phyloP scores from a whole-genome alignment of 2,329 filamentous ascomycete genomes.

The Colletotrichum navitas region DNA sequence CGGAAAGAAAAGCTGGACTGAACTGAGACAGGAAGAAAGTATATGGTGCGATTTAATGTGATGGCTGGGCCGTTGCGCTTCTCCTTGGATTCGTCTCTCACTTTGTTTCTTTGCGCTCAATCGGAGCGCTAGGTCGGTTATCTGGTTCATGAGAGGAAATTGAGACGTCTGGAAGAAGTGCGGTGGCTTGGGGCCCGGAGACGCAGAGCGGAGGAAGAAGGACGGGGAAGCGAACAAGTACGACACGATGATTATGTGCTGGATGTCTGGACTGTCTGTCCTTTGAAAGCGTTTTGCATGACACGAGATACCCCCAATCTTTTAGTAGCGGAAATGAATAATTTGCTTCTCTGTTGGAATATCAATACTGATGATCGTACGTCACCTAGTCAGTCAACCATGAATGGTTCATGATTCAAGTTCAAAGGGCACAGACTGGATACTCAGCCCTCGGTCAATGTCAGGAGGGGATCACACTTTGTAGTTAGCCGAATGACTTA shows the following conservation, averaged over 20 bases:
- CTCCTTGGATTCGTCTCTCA: slow-evolving; percentile 13
- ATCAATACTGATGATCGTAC: too few relatives aligned
- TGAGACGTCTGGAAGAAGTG: slow-evolving; percentile 16
- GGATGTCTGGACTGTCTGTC: slow-evolving; percentile 40
- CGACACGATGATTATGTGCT: slow-evolving; percentile 36
- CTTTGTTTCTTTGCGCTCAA: not conserved
- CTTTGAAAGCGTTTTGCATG: slow-evolving; percentile 37
- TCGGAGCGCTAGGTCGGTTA: slow-evolving; percentile 7
- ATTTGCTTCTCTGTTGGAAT: slow-evolving; percentile 5
- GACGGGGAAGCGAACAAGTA: slow-evolving; percentile 13
- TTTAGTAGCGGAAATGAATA: slow-evolving; percentile 35
- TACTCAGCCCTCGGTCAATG: too few relatives aligned
- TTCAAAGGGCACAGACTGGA: too few relatives aligned
- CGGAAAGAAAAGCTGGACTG: slow-evolving; percentile 30
- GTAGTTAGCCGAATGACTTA: too few relatives aligned
- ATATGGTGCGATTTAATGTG: slow-evolving; percentile 23
- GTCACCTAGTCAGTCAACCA: too few relatives aligned
- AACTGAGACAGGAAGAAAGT: not conserved
- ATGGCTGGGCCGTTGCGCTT: slow-evolving; percentile 39
- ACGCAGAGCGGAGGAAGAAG: not conserved
- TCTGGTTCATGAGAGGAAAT: slow-evolving; percentile 2
- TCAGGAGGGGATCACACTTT: too few relatives aligned
- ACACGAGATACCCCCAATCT: slow-evolving; percentile 41
- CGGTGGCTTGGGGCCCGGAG: slow-evolving; percentile 13
- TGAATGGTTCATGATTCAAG: too few relatives aligned